These are phyloP conservation scores for Beta corolliflora DNA, from an alignment of 179 eudicot species.

Conservation along the genomic window DNA sequence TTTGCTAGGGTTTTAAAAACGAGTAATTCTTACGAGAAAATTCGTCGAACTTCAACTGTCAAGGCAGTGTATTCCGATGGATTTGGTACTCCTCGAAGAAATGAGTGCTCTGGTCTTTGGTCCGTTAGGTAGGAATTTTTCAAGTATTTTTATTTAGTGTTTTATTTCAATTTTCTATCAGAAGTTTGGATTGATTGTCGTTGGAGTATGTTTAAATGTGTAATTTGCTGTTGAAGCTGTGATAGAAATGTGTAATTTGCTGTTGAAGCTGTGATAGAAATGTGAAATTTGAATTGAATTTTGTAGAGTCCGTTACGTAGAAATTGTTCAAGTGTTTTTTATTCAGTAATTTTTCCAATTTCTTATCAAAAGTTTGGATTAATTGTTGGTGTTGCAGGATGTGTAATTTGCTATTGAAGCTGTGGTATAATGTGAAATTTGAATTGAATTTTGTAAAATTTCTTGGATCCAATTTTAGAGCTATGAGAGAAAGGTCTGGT, in stretches of 20 bases:
- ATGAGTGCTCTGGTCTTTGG: constrained; percentile 56
- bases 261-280: not conserved
- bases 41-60: constrained; percentile 33
- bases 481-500: no score
- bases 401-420: not conserved
- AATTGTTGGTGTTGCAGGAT: not conserved
- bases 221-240: not conserved
- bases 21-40: constrained; percentile 25
- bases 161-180: not conserved
- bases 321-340: not conserved
- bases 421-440: no score
- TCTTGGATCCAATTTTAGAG: no score
- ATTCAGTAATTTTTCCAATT: no score
- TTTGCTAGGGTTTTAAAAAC: constrained; percentile 33
- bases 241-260: not conserved
- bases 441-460: no score
- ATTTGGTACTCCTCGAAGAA: constrained; percentile 31
- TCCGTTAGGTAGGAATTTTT: constrained; percentile 55
- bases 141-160: no score
- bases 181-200: no score
- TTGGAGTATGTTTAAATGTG: not conserved
- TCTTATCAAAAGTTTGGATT: not conserved
- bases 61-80: constrained; percentile 57
- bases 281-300: not conserved
- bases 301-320: not conserved